Percentiles rank a stretch among this genome's conserved stretches.
phyloP scores from a whole-genome alignment of 2,329 filamentous ascomycete species.

The Colletotrichum brevisporum region DNA sequence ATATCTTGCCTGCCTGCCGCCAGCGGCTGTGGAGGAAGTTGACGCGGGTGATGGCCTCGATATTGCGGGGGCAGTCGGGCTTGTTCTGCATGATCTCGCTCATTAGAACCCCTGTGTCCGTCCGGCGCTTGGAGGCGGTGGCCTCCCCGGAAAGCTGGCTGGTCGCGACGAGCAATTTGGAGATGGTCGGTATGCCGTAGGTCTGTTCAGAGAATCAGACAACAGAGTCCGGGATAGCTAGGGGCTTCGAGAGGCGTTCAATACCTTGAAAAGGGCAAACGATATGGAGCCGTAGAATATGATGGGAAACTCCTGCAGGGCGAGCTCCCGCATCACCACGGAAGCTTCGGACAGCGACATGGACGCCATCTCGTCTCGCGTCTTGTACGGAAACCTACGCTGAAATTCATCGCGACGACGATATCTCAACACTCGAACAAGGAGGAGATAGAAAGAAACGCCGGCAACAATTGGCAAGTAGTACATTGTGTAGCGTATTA shows the following conservation, averaged over 20 bases:
- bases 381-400: conserved; percentile 12
- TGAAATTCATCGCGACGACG: conserved; percentile 24
- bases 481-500: background rate
- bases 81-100: conserved; percentile 61
- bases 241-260: background rate
- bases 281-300: conserved; percentile 64
- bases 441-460: background rate
- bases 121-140: conserved; percentile 66
- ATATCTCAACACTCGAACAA: conserved; percentile 10
- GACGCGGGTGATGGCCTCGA: conserved; percentile 71
- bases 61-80: conserved; percentile 58
- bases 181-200: conserved; percentile 70
- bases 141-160: conserved; percentile 57
- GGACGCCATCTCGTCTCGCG: conserved; percentile 29
- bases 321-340: conserved; percentile 56
- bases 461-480: background rate
- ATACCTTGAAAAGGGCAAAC: conserved; percentile 70
- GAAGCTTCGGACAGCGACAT: conserved; percentile 28
- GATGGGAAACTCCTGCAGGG: conserved; percentile 69
- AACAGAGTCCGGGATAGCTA: too few relatives aligned
- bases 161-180: conserved; percentile 62
- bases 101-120: conserved; percentile 65
- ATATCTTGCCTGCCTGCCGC: conserved; percentile 70
- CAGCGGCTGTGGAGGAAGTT: conserved; percentile 75
- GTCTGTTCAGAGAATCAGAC: conserved; percentile 35